phyloP scores from a whole-genome alignment of 192 early-diverging fungal genomes.

The Phlyctochytrium bullatum region DNA sequence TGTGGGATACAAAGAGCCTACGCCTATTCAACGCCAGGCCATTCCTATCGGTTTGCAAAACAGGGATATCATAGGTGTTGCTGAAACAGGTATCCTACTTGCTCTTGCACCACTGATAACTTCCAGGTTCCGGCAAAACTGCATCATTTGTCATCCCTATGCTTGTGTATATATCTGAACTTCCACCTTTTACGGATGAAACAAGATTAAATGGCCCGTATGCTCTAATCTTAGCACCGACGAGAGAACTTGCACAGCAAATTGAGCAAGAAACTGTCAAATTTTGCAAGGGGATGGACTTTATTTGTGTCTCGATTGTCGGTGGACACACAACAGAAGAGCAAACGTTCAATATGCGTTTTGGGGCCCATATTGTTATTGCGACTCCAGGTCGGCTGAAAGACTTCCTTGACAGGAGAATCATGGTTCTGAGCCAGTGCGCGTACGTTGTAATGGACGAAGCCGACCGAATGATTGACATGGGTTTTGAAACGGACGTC shows the following conservation, averaged over 20 bases:
- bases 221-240: conserved; percentile 92
- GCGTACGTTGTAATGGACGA: conserved; percentile 99
- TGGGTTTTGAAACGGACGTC: conserved; percentile 89
- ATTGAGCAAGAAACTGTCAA: conserved; percentile 93
- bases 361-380: conserved; percentile 95
- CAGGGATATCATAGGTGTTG: conserved; percentile 60
- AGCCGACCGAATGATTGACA: conserved; percentile 79
- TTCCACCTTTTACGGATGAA: conserved; percentile 73
- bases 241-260: conserved; percentile 95
- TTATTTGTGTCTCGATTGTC: conserved; percentile 66
- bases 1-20: conserved; percentile 91
- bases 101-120: background rate
- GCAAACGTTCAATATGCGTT: conserved; percentile 83
- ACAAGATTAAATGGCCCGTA: conserved; percentile 87
- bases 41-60: conserved; percentile 94
- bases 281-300: conserved; percentile 82
- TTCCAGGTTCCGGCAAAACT: conserved; percentile 85
- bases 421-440: conserved; percentile 90
- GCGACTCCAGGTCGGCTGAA: conserved; percentile 95
- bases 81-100: conserved; percentile 59
- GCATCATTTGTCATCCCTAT: conserved; percentile 95
- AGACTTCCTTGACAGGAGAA: conserved; percentile 86
- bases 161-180: conserved; percentile 81
- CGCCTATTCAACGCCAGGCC: conserved; percentile 96
- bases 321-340: conserved; percentile 80